Conservation (phyloP, 495 filamentous ascomycete species). For the Lepidopterella palustris region DNA sequence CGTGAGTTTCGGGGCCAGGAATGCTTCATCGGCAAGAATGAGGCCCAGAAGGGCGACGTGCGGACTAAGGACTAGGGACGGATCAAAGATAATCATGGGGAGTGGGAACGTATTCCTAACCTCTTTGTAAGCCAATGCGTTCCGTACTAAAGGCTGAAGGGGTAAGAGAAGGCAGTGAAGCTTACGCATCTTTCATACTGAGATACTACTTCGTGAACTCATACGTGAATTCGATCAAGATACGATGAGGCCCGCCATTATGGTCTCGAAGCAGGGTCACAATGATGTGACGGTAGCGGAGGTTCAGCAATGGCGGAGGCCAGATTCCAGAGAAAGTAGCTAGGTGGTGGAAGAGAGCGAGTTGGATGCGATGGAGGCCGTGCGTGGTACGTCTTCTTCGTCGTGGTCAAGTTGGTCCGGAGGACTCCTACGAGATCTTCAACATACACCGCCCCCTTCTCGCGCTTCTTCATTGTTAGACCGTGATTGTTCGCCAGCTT, state of each 20-base stretch:
- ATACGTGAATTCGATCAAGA: slow-evolving; percentile 37
- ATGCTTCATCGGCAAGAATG: slow-evolving; percentile 36
- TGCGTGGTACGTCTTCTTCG: slow-evolving; percentile 31
- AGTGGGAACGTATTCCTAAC: slow-evolving; percentile 36
- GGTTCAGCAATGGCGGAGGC: slow-evolving; percentile 28
- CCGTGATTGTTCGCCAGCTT: slow-evolving; percentile 22
- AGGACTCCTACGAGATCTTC: slow-evolving; percentile 31
- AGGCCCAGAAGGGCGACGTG: slow-evolving; percentile 37
- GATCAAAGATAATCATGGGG: slow-evolving; percentile 39
- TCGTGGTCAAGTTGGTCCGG: slow-evolving; percentile 30
- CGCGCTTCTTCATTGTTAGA: slow-evolving; percentile 22
- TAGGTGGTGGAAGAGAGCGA: slow-evolving; percentile 14
- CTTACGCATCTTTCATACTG: slow-evolving; percentile 32
- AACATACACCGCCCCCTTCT: slow-evolving; percentile 31
- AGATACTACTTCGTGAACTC: slow-evolving; percentile 37
- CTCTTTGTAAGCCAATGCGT: not conserved
- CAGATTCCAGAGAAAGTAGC: slow-evolving; percentile 30
- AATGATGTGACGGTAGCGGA: slow-evolving; percentile 32
- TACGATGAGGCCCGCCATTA: slow-evolving; percentile 28
- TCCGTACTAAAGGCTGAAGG: no score
- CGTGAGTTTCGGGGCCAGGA: slow-evolving; percentile 32
- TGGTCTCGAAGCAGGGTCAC: slow-evolving; percentile 35
- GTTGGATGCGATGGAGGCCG: slow-evolving; percentile 21
- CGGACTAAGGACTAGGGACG: slow-evolving; percentile 34
- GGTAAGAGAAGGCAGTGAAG: not conserved